These are phyloP conservation scores for Sphaerulina musiva DNA, from an alignment of 2,329 filamentous ascomycete species.

Conservation along the genomic window DNA sequence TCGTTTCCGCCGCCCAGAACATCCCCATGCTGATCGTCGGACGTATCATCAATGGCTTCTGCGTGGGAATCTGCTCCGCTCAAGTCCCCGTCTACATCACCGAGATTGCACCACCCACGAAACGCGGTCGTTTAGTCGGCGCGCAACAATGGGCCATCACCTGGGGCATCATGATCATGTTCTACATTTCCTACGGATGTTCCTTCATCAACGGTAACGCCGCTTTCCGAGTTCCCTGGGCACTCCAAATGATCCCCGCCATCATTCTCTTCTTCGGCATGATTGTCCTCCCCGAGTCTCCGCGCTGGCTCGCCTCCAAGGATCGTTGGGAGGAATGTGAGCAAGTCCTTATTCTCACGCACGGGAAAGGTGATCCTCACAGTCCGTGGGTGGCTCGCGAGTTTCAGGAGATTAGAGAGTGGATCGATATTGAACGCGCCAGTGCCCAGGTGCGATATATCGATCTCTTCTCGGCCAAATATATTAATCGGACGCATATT, in stretches of 20 bases:
- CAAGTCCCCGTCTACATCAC: slow-evolving; percentile 65
- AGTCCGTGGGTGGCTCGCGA: slow-evolving; percentile 58
- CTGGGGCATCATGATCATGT: slow-evolving; percentile 41
- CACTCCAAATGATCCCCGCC: slow-evolving; percentile 47
- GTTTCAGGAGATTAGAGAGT: slow-evolving; percentile 60
- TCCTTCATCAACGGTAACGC: slow-evolving; percentile 53
- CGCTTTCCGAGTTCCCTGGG: slow-evolving; percentile 29
- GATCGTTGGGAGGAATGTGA: slow-evolving; percentile 58
- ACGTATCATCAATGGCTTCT: slow-evolving; percentile 63
- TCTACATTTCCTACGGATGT: slow-evolving; percentile 54
- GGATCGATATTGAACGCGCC: slow-evolving; percentile 61
- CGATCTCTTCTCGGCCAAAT: slow-evolving; percentile 66
- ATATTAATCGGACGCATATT: slow-evolving; percentile 66
- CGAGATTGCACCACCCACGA: slow-evolving; percentile 54
- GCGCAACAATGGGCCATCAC: slow-evolving; percentile 71
- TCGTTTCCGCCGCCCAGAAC: slow-evolving; percentile 58
- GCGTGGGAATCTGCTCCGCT: slow-evolving; percentile 65
- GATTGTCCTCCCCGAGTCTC: slow-evolving; percentile 59
- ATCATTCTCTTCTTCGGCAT: slow-evolving; percentile 42
- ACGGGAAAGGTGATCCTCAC: slow-evolving; percentile 44
- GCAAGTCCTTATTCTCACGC: slow-evolving; percentile 55
- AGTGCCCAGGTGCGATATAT: slow-evolving; percentile 64
- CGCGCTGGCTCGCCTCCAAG: slow-evolving; percentile 59
- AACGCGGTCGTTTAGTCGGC: slow-evolving; percentile 61
- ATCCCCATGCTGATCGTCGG: slow-evolving; percentile 66